Conservation (phyloP, 129 eudicot species). For the Centaurea solstitialis region DNA sequence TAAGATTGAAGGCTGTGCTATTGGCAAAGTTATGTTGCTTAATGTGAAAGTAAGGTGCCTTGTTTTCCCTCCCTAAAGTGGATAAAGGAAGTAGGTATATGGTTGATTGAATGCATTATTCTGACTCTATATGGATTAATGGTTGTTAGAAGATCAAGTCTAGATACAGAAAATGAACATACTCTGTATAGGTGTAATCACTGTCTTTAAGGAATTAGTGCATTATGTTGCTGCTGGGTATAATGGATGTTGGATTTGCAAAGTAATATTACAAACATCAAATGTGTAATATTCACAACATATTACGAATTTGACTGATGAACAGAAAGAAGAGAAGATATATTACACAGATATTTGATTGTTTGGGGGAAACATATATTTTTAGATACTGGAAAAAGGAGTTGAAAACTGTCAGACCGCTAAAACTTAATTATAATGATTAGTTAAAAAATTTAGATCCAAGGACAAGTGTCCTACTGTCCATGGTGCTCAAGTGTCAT, state of each 20-base stretch:
- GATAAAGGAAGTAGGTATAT: background rate
- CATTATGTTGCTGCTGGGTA: background rate
- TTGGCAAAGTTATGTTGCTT: background rate
- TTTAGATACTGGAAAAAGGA: background rate
- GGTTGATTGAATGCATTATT: background rate
- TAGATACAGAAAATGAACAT: background rate
- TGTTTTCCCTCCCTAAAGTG: background rate
- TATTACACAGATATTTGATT: background rate
- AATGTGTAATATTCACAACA: background rate
- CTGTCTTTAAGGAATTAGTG: too few species aligned
- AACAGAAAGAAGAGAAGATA: background rate
- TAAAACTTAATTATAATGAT: background rate
- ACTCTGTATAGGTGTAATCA: too few species aligned
- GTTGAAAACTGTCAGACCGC: background rate
- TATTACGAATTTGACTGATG: background rate
- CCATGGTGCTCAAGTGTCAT: background rate
- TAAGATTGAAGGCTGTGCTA: constrained; percentile 6
- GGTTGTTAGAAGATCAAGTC: constrained; percentile 1
- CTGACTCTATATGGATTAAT: background rate
- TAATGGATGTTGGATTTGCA: background rate
- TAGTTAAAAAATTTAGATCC: background rate
- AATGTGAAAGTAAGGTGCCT: background rate
- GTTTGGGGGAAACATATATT: background rate
- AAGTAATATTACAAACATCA: background rate
- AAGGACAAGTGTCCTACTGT: background rate